Percentiles rank a stretch among this genome's conserved stretches.
phyloP scores from a whole-genome alignment of 192 early-diverging fungal species.

The Obelidium mucronatum region DNA sequence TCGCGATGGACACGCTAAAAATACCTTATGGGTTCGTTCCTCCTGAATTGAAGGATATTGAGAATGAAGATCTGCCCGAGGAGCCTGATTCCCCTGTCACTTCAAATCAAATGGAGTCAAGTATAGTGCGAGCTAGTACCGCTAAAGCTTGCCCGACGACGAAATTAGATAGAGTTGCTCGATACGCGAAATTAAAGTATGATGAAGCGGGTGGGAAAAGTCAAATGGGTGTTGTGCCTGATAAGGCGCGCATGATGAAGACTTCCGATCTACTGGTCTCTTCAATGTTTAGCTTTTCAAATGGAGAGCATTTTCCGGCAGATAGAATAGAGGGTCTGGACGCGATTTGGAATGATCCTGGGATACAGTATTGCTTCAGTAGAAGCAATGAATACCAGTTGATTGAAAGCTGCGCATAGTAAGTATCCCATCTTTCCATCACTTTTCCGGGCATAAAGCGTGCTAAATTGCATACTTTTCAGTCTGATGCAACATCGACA shows the following conservation, averaged over 20 bases:
- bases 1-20: slow-evolving; percentile 38
- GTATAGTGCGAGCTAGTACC: not conserved
- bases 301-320: not conserved
- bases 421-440: slow-evolving; percentile 9
- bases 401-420: slow-evolving; percentile 54
- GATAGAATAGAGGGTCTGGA: not conserved
- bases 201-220: not conserved
- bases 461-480: not conserved
- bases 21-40: slow-evolving; percentile 21
- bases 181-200: not conserved
- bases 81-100: not conserved
- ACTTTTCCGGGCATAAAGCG: slow-evolving; percentile 1
- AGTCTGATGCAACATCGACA: slow-evolving; percentile 36
- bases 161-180: not conserved
- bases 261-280: not conserved
- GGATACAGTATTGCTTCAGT: slow-evolving; percentile 41
- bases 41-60: not conserved
- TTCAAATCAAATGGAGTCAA: not conserved
- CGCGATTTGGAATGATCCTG: slow-evolving; percentile 49
- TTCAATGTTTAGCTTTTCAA: not conserved
- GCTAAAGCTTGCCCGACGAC: not conserved
- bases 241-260: not conserved
- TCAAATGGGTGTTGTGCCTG: not conserved
- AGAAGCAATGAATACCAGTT: slow-evolving; percentile 48
- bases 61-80: not conserved